phyloP scores from a whole-genome alignment of 2,329 filamentous ascomycete species.

The Penicillium sp. region DNA sequence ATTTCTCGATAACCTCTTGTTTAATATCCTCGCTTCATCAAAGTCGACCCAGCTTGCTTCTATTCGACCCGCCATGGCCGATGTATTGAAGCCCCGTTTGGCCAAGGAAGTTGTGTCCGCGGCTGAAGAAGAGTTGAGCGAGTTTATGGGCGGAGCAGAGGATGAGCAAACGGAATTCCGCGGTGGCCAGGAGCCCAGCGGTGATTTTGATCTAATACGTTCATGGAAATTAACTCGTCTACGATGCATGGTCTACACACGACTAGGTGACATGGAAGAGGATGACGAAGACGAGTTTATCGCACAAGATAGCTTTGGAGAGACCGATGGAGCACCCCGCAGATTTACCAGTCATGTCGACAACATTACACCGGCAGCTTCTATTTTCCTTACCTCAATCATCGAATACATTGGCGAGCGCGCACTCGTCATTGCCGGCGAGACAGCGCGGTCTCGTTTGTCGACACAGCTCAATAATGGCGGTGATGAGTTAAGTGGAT shows the following conservation, averaged over 20 bases:
- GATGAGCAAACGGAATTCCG: conserved; percentile 69
- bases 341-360: conserved; percentile 57
- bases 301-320: conserved; percentile 70
- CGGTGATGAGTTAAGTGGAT: conserved; percentile 54
- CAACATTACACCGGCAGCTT: conserved; percentile 81
- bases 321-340: conserved; percentile 56
- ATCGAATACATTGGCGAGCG: conserved; percentile 93
- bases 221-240: conserved; percentile 92
- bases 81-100: conserved; percentile 84
- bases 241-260: conserved; percentile 97
- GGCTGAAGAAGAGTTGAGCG: conserved; percentile 80
- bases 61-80: conserved; percentile 76
- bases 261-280: conserved; percentile 93
- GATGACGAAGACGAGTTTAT: conserved; percentile 92
- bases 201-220: conserved; percentile 83
- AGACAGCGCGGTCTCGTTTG: conserved; percentile 63
- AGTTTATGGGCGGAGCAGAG: conserved; percentile 77
- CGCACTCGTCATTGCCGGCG: conserved; percentile 79
- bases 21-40: conserved; percentile 79
- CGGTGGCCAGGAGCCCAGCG: conserved; percentile 49
- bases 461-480: conserved; percentile 45
- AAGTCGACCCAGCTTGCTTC: conserved; percentile 72
- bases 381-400: conserved; percentile 93
- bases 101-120: conserved; percentile 79
- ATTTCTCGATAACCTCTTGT: conserved; percentile 91